phyloP scores from a whole-genome alignment of 306 rosid genomes.

The Malus sieversii region DNA sequence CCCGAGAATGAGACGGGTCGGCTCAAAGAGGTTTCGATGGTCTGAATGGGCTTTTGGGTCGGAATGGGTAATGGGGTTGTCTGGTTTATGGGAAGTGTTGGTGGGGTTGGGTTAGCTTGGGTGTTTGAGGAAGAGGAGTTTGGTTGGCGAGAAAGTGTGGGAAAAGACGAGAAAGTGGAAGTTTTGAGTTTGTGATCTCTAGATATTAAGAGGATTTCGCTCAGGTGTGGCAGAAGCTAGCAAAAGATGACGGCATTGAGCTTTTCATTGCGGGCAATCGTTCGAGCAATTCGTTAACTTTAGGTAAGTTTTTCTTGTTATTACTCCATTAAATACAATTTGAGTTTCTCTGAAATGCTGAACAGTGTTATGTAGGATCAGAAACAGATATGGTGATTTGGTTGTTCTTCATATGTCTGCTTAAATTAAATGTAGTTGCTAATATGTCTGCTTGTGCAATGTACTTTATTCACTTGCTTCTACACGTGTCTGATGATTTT shows the following conservation, averaged over 20 bases:
- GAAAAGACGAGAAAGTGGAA: neutral
- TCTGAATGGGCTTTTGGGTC: slow-evolving; percentile 23
- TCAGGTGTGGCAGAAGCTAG: neutral
- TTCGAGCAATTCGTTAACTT: neutral
- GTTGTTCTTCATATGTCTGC: neutral
- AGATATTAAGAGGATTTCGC: neutral
- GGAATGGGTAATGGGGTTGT: neutral
- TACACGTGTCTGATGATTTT: neutral
- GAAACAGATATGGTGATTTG: neutral
- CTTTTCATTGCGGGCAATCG: neutral
- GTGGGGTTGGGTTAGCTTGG: neutral
- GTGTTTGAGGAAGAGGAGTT: neutral
- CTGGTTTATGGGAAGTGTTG: neutral
- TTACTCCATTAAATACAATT: neutral
- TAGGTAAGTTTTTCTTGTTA: neutral
- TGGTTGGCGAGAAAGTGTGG: slow-evolving; percentile 6
- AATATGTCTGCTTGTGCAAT: neutral
- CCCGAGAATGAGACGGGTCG: slow-evolving; percentile 14
- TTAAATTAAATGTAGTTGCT: neutral
- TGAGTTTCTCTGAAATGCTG: neutral
- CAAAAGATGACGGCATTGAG: no score
- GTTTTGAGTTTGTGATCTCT: neutral
- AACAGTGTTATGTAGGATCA: neutral
- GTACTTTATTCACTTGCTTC: neutral
- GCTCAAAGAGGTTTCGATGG: slow-evolving; percentile 28